Evolutionary conservation across 805 yeast species (phyloP).

Genomic region (Cyberlindnera mrakii): DNA sequence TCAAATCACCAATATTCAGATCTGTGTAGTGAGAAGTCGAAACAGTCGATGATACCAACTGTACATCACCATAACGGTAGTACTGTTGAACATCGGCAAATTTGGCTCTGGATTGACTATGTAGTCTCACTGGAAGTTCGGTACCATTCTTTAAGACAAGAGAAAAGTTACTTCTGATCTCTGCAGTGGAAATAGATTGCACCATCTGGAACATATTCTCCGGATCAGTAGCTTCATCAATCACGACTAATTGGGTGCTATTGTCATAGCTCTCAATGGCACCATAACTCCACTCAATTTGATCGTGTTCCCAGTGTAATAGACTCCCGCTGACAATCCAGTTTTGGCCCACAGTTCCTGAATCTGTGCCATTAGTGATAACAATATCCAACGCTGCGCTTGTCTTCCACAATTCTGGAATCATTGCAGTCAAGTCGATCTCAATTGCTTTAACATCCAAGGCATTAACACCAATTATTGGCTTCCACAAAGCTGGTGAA

Average conservation of each 20-base stretch:
- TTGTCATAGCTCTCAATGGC: constrained; percentile 26
- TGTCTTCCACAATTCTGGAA: constrained; percentile 63
- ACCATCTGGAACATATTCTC: constrained; percentile 20
- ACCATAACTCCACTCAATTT: constrained; percentile 36
- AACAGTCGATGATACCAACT: constrained; percentile 20
- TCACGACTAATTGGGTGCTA: constrained; percentile 7
- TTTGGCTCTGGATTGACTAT: constrained; percentile 19
- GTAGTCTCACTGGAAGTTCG: constrained; percentile 17
- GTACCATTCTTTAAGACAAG: constrained; percentile 19
- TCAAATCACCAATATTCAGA: constrained; percentile 9
- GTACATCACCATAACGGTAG: constrained; percentile 33
- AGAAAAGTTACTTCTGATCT: constrained; percentile 13
- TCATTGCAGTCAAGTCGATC: constrained; percentile 61
- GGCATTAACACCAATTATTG: constrained; percentile 68
- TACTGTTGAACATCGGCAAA: constrained; percentile 36
- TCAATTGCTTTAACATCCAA: constrained; percentile 69
- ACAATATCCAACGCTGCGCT: constrained; percentile 39
- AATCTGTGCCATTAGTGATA: constrained; percentile 45
- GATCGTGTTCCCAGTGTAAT: constrained; percentile 44
- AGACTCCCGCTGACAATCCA: constrained; percentile 59
- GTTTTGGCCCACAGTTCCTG: constrained; percentile 29
- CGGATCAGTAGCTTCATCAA: constrained; percentile 1
- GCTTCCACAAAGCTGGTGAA: constrained; percentile 76
- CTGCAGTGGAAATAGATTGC: constrained; percentile 9
- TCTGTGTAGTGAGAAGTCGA: constrained; percentile 9